Evolutionary conservation across 306 rosid species (phyloP).

Genomic region (Comarum palustre): DNA sequence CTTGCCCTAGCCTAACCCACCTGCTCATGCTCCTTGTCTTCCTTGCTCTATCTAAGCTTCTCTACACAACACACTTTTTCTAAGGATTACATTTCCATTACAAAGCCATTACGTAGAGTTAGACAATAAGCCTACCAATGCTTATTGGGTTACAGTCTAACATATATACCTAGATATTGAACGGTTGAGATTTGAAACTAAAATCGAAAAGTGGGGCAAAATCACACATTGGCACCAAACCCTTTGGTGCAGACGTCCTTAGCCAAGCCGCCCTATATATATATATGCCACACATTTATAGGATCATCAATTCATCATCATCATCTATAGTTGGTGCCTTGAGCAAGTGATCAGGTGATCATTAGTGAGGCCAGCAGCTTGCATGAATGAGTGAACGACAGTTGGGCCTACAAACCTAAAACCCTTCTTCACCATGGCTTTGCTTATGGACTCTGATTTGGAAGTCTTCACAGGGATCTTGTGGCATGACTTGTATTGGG

Average conservation of each 20-base stretch:
- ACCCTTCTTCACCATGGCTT: constrained; percentile 68
- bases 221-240: too few relatives aligned
- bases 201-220: too few relatives aligned
- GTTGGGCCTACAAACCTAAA: constrained; percentile 77
- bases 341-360: constrained; percentile 80
- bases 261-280: too few relatives aligned
- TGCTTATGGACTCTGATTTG: constrained; percentile 81
- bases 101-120: constrained; percentile 2
- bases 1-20: constrained; percentile 22
- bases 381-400: constrained; percentile 75
- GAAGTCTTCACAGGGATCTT: constrained; percentile 86
- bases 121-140: constrained; percentile 13
- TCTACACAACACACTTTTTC: background rate
- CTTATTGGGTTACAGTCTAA: constrained; percentile 21
- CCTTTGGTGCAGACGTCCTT: too few relatives aligned
- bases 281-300: constrained; percentile 3
- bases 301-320: background rate
- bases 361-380: constrained; percentile 74
- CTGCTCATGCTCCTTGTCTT: constrained; percentile 24
- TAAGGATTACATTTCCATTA: background rate
- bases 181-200: too few relatives aligned
- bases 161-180: too few relatives aligned
- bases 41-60: constrained; percentile 6
- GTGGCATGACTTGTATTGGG: constrained; percentile 66
- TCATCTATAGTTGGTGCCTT: constrained; percentile 36